Percentiles rank a stretch among this genome's conserved stretches.
phyloP scores from a whole-genome alignment of 2,329 filamentous ascomycete genomes.

The Fusarium sp. region DNA sequence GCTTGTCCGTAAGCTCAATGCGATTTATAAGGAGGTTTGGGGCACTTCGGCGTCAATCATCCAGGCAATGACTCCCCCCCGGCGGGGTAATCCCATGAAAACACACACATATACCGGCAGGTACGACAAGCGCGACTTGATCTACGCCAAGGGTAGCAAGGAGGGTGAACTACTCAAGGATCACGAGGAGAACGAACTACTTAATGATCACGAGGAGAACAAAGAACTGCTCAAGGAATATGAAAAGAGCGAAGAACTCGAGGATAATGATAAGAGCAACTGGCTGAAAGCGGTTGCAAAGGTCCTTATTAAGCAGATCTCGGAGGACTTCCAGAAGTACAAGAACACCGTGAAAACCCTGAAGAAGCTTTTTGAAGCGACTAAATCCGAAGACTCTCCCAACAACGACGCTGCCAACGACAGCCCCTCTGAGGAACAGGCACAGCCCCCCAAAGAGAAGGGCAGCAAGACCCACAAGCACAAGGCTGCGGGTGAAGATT shows the following conservation, averaged over 20 bases:
- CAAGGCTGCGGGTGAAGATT: not conserved
- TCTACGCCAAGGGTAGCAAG: no score
- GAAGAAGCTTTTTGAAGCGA: not conserved
- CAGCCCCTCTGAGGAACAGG: not conserved
- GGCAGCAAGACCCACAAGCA: not conserved
- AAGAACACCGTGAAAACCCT: not conserved
- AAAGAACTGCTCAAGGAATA: not conserved
- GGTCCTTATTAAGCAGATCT: not conserved
- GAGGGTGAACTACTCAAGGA: no score
- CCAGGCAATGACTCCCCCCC: no score
- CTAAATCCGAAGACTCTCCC: not conserved
- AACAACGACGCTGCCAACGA: not conserved
- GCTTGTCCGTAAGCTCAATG: no score
- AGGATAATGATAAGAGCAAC: not conserved
- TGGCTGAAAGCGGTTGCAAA: slow-evolving; percentile 4
- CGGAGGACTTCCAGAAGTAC: not conserved
- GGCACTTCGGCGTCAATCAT: no score
- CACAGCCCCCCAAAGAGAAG: not conserved
- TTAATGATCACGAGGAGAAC: not conserved
- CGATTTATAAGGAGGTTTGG: no score
- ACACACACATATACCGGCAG: not conserved
- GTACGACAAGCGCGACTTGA: not conserved
- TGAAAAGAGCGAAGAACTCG: not conserved
- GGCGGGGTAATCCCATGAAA: no score
- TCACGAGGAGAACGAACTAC: no score